Conservation (phyloP, 2,329 filamentous ascomycete species). For the Claviceps arundinis region DNA sequence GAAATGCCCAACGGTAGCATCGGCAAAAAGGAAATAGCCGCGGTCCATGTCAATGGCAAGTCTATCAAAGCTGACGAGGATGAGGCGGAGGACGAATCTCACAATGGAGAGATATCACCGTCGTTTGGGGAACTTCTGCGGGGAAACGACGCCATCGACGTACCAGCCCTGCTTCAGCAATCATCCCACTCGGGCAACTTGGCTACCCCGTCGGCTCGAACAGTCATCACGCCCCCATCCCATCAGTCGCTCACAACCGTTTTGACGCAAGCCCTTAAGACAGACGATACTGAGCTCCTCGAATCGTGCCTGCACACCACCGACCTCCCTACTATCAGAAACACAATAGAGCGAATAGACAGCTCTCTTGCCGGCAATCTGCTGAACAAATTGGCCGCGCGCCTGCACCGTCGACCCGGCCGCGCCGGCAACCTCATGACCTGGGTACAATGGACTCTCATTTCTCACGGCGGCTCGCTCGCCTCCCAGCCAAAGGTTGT, state of each 20-base stretch:
- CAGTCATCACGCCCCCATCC: slow-evolving; percentile 46
- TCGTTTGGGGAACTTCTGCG: slow-evolving; percentile 82
- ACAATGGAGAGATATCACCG: slow-evolving; percentile 40
- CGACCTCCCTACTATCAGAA: slow-evolving; percentile 64
- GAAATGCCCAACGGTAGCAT: slow-evolving; percentile 8
- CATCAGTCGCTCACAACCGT: slow-evolving; percentile 80
- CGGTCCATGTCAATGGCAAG: slow-evolving; percentile 14
- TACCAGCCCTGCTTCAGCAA: slow-evolving; percentile 46
- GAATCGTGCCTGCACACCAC: slow-evolving; percentile 81
- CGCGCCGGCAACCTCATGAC: slow-evolving; percentile 81
- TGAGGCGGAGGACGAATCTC: slow-evolving; percentile 23
- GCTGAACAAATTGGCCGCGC: slow-evolving; percentile 71
- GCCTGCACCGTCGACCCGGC: slow-evolving; percentile 76
- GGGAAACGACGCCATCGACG: slow-evolving; percentile 62
- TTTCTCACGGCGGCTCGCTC: slow-evolving; percentile 83
- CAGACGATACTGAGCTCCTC: slow-evolving; percentile 78
- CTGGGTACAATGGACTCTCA: slow-evolving; percentile 92
- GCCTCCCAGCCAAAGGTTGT: slow-evolving; percentile 76
- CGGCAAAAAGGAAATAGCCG: slow-evolving; percentile 4
- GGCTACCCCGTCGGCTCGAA: slow-evolving; percentile 28
- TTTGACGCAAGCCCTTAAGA: slow-evolving; percentile 84
- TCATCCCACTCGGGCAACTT: slow-evolving; percentile 16
- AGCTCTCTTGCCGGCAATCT: slow-evolving; percentile 68
- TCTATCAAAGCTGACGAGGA: slow-evolving; percentile 12
- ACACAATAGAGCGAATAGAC: slow-evolving; percentile 82